Evolutionary conservation across 1,139 yeast species (phyloP), one percentile per base, ranked within the genome.

Genomic region (Geotrichum restrictum): DNA sequence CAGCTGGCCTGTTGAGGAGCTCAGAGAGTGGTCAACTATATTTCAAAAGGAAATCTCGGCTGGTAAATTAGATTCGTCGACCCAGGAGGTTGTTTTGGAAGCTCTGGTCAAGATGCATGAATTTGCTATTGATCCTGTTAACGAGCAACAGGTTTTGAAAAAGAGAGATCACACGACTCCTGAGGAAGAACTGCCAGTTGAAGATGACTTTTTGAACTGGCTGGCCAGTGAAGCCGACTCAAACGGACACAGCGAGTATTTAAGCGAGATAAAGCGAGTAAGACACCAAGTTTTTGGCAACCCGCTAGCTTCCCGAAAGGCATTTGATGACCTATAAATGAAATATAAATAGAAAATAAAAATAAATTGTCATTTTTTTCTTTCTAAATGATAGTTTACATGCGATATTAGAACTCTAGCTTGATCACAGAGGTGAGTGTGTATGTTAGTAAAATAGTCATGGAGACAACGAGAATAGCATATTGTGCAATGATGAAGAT

Each of bases 211-310:
- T 60, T 59, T 87, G 50, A 68, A 75, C 36, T 88, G 95, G 95
- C 68, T 88, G 46, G 75, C 81, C 16, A 63, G 69, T 44, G 80
- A 83, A 60, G 74, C 77, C 1, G 78, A 75, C 39, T 53, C 42
- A 32, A 39, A 27, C 27, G 31, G 36, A 33, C 69, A 65, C 37
- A 65, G 64, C 53, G 67, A 67, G 24, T 70, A 67, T 3, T 76
- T 79, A 49, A 79, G 77, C 4, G 68, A 55, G 42, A 54, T 57
- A 14, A 56, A 72, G 43, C 73, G 74, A 27, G 78, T 84, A 14
- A 78, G 95, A 60, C 93, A 87, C 65, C 66, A 70, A 32, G 80
- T 85, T 1, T 88, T 87, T 71, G 96, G 96, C 1, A 88, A 88
- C 62, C 88, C 88, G 10, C 74, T 79, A 64, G 96, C 86, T 0